Conservation (phyloP, 768 basidiomycete species). For the Lactarius vividus region DNA sequence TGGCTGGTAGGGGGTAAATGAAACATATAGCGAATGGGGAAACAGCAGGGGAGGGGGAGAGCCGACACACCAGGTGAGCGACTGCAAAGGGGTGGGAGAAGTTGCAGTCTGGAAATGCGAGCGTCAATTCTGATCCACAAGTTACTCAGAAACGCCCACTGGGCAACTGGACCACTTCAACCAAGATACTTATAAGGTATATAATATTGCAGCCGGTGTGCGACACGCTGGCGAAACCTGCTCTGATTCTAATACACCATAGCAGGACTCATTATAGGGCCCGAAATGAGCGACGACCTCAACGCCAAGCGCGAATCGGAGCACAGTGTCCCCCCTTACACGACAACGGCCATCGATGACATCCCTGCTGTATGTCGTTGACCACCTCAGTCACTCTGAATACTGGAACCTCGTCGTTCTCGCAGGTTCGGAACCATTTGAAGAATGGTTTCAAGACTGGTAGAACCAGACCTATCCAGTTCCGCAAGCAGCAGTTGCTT, state of each 20-base stretch:
- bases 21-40: not conserved
- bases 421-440: conserved; percentile 56
- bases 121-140: not conserved
- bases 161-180: not conserved
- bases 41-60: not conserved
- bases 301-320: not conserved
- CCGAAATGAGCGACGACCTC: not conserved
- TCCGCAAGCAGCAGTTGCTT: conserved; percentile 73
- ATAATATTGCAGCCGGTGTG: not conserved
- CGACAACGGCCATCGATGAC: conserved; percentile 30
- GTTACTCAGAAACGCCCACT: not conserved
- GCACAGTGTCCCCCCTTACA: conserved; percentile 7
- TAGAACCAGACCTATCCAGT: conserved; percentile 62
- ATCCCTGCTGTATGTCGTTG: conserved; percentile 29
- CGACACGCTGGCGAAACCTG: not conserved
- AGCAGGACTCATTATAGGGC: not conserved
- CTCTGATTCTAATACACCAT: not conserved
- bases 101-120: not conserved
- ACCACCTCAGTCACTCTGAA: no score
- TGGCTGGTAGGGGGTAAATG: not conserved
- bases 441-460: conserved; percentile 59
- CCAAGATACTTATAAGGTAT: not conserved
- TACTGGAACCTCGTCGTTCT: not conserved
- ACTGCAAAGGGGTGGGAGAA: not conserved
- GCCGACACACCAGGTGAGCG: not conserved